Base-by-base conservation (phyloP, 345 rosid species). In the Durio zibethinus region DNA sequence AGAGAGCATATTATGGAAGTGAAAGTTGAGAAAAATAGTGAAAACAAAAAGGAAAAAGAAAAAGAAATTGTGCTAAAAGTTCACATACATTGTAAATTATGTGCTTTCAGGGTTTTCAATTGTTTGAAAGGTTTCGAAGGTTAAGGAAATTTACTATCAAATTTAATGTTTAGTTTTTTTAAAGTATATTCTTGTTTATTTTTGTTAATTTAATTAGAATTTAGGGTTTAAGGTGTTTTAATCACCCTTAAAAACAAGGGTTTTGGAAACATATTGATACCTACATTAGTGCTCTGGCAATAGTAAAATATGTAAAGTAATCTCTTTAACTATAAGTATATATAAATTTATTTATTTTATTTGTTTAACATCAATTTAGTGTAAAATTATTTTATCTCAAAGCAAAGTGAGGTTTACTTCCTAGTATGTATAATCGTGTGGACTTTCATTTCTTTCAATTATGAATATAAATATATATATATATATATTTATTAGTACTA, bases 31-130 rank as follows among this genome's bases (percentile, higher is more conserved):
- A 68, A 29, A 27, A 38, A 5, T 11, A 0, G 33, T 20, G 64
- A 11, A 14, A 45, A 71, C n/a, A 70, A 70, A 60, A 36, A 71
- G 21, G 64, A 15, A 7, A 21, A 64, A 2, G 27, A 15, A 10
- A 27, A 54, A 14, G 29, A 61, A 43, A 88, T 89, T 56, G 79
- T 89, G 18, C 53, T 90, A n/a, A 84, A 88, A 84, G 94, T 88
- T 62, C 67, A 77, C 78, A 86, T 90, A 91, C 97, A 92, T 65
- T 92, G 97, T 35, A 82, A 89, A 67, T 92, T 92, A 54, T 92
- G 97, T 65, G 86, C 87, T 1, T 71, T 79, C 5, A 85, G 85
- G 79, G 85, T 92, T 73, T 83, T 76, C 29, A 73, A 83, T 33
- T 90, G 90, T 52, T 82, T 90, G 53, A 83, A 73, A 75, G 87